Evolutionary conservation across 805 yeast genomes (phyloP), one percentile per base, ranked within the genome.

Genomic region (Candida yuanshanica): DNA sequence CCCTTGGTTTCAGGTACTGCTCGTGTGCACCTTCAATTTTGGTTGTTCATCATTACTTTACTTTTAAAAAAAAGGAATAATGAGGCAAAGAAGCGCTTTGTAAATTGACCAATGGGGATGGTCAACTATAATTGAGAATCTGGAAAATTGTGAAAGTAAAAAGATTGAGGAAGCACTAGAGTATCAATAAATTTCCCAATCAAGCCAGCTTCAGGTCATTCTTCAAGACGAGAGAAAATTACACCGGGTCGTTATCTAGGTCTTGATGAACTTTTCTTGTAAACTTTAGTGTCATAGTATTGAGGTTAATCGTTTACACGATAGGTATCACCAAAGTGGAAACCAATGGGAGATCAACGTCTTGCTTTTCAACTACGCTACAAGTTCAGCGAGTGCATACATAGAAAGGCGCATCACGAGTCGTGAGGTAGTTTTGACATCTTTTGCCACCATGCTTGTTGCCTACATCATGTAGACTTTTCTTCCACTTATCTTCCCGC

Each of bases 221-320:
- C 44, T 14, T 69, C 42, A 54, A 48, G 17, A 66, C 66, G 5
- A 58, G 60, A 26, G 63, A 65, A 24, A 69, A 66, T 52, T 57
- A 62, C 45, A 52, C 69, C 48, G 47, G 59, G 26, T 20, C 53
- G 53, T 60, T 49, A 52, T 67, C 20, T 67, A 66, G 31, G 43
- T 56, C 26, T 51, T 65, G 47, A 63, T 62, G 69, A 77, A 71
- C 51, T 51, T 70, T 33, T 69, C 76, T 16, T 79, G 80, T 52
- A 73, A 72, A 75, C 75, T 41, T 59, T 74, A 43, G 74, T 73
- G 21, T 68, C 76, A 4, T 74, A 72, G 63, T 74, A 74, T 56
- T 60, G 74, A 46, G 61, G 65, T 60, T 64, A 45, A 79, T 75
- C 8, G 65, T 75, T 47, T 52, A 59, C 42, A 65, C 74, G 14